Evolutionary conservation across 257 asterid species (phyloP), one percentile per base, ranked within the genome.

Genomic region (Solanum paucissectum): DNA sequence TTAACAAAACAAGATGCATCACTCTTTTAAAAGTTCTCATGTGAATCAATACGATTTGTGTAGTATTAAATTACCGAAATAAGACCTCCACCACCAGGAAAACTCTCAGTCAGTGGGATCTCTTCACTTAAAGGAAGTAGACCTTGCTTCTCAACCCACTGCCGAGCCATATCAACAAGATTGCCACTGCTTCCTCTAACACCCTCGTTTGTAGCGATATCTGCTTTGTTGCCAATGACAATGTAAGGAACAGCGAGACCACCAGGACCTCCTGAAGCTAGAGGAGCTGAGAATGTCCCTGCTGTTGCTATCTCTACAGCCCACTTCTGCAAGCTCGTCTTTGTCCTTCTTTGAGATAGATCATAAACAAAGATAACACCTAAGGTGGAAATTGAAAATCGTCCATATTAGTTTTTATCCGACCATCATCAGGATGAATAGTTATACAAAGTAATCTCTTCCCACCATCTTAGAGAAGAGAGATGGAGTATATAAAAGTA

Each of bases 111-210:
- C 89, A 97, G 83, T 2, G 98, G 99, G 88, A 96, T 92, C 88
- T 97, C 99, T 91, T 97, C 99, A 40, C 94, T 95, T 64, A 98
- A 90, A 69, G 99, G 94, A 90, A 97, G 98, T 81, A 96, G 90
- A 62, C 99, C 98, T 92, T 97, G 99, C 90, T 95, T 97, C 93
- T 97, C 99, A 71, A 94, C 99, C 99, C 99, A 96, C 37, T 92
- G 99, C 33, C 99, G 98, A 90, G 99, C 99, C 87, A 93, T 95
- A 88, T 96, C 99, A 86, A 96, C 96, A 81, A 96, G 98, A 92
- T 96, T 95, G 34, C 99, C 99, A 87, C 99, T 96, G 94, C 99
- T 96, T 66, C 94, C 98, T 87, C 98, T 91, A 32, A 89, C 87
- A 81, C 98, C 95, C 49, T 90, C 69, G 2, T 81, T 81, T 29